A percentile compares a stretch with the other conserved stretches of the same genome.
These are phyloP conservation scores for Hysterangium stoloniferum DNA, from an alignment of 768 basidiomycete genomes.

Conservation along the genomic window DNA sequence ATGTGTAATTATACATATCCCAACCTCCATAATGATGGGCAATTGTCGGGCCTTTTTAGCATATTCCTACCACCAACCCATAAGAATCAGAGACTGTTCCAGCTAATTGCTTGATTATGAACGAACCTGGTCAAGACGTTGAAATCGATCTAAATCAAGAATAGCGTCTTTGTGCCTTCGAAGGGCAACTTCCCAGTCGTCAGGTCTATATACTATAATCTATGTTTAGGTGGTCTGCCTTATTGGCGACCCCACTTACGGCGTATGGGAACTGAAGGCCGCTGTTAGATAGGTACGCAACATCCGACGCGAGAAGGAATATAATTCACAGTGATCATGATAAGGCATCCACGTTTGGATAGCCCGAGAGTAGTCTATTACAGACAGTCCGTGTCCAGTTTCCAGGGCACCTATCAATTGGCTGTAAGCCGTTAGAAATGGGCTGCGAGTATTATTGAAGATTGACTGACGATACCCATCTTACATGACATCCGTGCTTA, in stretches of 20 bases:
- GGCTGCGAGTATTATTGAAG: neutral
- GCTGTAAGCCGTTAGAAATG: neutral
- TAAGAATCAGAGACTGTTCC: neutral
- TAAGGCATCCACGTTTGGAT: slow-evolving; percentile 5
- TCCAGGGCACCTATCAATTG: neutral
- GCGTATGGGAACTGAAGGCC: neutral
- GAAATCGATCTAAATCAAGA: neutral
- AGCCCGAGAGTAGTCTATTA: neutral
- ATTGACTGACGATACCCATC: neutral
- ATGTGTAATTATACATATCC: neutral
- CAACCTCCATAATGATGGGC: slow-evolving; percentile 6
- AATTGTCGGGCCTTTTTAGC: slow-evolving; percentile 3
- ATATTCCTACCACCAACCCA: neutral
- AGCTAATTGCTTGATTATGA: neutral
- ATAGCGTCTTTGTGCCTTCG: neutral
- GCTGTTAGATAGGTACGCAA: neutral
- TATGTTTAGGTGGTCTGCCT: neutral
- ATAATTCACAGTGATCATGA: neutral
- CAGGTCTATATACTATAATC: neutral
- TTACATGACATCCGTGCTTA: neutral
- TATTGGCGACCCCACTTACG: neutral
- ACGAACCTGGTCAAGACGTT: neutral
- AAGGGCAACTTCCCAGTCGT: neutral
- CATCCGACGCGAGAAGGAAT: neutral
- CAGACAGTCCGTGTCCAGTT: neutral